These are phyloP conservation scores for Raddia distichophylla DNA, from an alignment of 176 grass and related monocot species.

Conservation along the genomic window DNA sequence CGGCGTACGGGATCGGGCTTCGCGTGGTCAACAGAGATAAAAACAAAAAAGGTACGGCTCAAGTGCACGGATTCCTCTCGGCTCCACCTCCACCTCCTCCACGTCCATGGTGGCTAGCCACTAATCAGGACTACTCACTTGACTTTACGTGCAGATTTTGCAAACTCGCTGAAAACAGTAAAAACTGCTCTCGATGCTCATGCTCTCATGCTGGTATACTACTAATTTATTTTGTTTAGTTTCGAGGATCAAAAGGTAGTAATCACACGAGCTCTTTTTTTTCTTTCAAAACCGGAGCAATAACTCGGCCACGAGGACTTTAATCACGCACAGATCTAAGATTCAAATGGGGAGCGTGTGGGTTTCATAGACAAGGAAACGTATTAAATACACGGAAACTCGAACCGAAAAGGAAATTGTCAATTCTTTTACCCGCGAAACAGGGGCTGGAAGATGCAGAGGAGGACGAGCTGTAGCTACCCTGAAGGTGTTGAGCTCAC, in stretches of 20 bases:
- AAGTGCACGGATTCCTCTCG: conserved; percentile 44
- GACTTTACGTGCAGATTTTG: conserved; percentile 29
- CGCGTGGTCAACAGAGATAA: conserved; percentile 26
- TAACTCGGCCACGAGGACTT: background rate
- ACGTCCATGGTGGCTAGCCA: background rate
- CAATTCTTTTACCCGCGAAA: background rate
- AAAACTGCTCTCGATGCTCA: background rate
- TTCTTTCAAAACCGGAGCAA: background rate
- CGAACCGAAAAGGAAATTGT: background rate
- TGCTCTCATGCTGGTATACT: too few relatives aligned
- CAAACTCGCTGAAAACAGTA: background rate
- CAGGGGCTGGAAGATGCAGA: background rate
- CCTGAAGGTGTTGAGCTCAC: background rate
- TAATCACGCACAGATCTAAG: conserved; percentile 35
- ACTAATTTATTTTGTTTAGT: background rate
- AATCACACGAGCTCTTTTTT: background rate
- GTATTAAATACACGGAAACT: conserved; percentile 31
- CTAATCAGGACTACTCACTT: background rate
- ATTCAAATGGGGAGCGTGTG: background rate
- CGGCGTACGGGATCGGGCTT: background rate
- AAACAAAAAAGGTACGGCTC: background rate
- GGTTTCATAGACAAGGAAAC: background rate
- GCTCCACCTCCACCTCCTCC: background rate
- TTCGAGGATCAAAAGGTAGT: background rate
- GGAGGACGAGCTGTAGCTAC: background rate